Evolutionary conservation across 1,284 basidiomycete genomes (phyloP).

Genomic region (Phellinidium pouzarii): DNA sequence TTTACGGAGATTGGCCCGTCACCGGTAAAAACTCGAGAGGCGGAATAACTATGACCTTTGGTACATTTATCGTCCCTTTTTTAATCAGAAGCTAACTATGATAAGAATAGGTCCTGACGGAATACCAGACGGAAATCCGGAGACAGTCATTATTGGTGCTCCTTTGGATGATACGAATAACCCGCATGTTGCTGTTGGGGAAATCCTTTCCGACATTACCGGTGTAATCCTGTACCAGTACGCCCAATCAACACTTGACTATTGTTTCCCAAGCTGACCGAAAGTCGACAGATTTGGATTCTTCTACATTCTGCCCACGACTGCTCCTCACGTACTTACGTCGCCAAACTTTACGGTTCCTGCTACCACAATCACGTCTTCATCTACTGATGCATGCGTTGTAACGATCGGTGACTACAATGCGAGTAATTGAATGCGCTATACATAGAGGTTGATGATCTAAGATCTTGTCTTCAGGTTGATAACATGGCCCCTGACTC

Average conservation of each 20-base stretch:
- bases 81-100: no score
- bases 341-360: slow-evolving; percentile 31
- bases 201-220: slow-evolving; percentile 43
- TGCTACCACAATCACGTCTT: slow-evolving; percentile 35
- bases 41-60: slow-evolving; percentile 47
- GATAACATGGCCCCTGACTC: slow-evolving; percentile 53
- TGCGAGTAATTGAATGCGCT: slow-evolving; percentile 32
- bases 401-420: slow-evolving; percentile 61
- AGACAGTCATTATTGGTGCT: slow-evolving; percentile 46
- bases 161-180: slow-evolving; percentile 52
- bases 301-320: slow-evolving; percentile 50
- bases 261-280: neutral
- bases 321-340: slow-evolving; percentile 42
- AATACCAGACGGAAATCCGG: slow-evolving; percentile 51
- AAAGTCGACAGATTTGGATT: slow-evolving; percentile 37
- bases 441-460: neutral
- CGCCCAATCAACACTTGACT: slow-evolving; percentile 14
- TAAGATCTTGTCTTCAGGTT: slow-evolving; percentile 32
- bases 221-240: slow-evolving; percentile 50
- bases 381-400: slow-evolving; percentile 33
- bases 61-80: no score
- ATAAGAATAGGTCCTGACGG: slow-evolving; percentile 41
- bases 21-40: slow-evolving; percentile 53
- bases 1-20: slow-evolving; percentile 50
- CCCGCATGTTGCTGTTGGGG: slow-evolving; percentile 43